Evolutionary conservation across 805 yeast species (phyloP), one percentile per base, ranked within the genome.

Genomic region (Ogataea parapolymorpha): DNA sequence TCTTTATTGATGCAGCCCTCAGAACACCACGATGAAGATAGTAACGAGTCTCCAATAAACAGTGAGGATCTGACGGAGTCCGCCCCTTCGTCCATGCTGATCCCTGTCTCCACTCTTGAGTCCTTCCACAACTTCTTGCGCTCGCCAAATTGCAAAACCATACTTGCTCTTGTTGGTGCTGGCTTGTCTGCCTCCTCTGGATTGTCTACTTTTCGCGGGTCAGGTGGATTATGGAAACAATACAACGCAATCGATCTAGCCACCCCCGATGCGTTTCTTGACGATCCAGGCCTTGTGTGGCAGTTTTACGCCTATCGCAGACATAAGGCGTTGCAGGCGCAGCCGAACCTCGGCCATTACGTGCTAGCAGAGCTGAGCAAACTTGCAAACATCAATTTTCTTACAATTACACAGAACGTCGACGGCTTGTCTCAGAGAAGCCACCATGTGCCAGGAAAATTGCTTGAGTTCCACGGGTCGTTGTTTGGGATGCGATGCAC

Each of bases 241-340:
- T 83, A 77, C 63, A 82, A 82, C 38, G 79, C 89, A 51, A 80
- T 85, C 32, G 96, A 88, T 55, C 67, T 89, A 32, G 95, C 95
- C 6, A 88, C 96, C 0, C 95, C 95, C 0, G 96, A 88, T 56
- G 96, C 95, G 5, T 88, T 89, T 59, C 75, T 80, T 44, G 68
- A 70, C 14, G 90, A 88, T 56, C 95, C 96, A 0, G 85, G 86
- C 0, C 67, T 87, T 8, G 96, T 89, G 6, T 88, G 96, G 96
- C 91, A 85, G 56, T 88, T 85, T 54, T 88, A 89, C 61, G 71
- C 87, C 4, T 77, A 78, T 59, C 65, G 95, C 46, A 59, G 96
- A 32, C 71, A 65, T 34, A 68, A 68, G 35, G 90, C 95, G 0
- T 64, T 85, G 37, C 62, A 62, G 32, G 87, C 91, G 0, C 61